These are phyloP conservation scores for Cladosporium sp. DNA, from an alignment of 2,329 filamentous ascomycete genomes.

Conservation along the genomic window DNA sequence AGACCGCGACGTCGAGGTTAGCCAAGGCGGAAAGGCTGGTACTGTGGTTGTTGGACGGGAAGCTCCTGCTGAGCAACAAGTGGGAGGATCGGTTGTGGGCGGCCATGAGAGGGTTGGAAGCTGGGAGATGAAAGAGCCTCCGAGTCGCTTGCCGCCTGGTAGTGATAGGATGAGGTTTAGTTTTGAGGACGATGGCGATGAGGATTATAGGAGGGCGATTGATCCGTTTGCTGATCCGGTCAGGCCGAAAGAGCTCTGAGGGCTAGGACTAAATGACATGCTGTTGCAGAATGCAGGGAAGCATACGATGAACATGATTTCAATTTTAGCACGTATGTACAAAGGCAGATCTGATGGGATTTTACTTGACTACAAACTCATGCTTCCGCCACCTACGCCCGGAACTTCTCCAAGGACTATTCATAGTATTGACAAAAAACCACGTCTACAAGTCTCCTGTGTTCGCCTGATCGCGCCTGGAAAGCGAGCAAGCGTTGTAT, in stretches of 20 bases:
- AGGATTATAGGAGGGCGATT: constrained; percentile 33
- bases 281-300: neutral
- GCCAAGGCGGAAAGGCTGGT: constrained; percentile 41
- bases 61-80: constrained; percentile 28
- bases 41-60: constrained; percentile 25
- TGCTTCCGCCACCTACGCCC: neutral
- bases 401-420: too few relatives aligned
- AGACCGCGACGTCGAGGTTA: constrained; percentile 55
- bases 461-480: too few relatives aligned
- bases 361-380: neutral
- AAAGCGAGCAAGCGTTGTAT: too few relatives aligned
- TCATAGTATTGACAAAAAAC: too few relatives aligned
- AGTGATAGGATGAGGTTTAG: constrained; percentile 42
- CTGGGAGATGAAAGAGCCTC: constrained; percentile 55
- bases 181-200: constrained; percentile 48
- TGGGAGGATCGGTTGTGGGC: constrained; percentile 36
- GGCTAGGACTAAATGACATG: neutral
- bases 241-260: constrained; percentile 51
- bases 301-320: neutral
- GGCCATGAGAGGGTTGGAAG: constrained; percentile 58
- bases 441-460: too few relatives aligned
- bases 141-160: constrained; percentile 27
- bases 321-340: neutral
- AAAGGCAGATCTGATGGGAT: neutral
- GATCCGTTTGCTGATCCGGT: constrained; percentile 47